Conservation (phyloP, 2,329 filamentous ascomycete genomes). For the Alternaria infectoria region DNA sequence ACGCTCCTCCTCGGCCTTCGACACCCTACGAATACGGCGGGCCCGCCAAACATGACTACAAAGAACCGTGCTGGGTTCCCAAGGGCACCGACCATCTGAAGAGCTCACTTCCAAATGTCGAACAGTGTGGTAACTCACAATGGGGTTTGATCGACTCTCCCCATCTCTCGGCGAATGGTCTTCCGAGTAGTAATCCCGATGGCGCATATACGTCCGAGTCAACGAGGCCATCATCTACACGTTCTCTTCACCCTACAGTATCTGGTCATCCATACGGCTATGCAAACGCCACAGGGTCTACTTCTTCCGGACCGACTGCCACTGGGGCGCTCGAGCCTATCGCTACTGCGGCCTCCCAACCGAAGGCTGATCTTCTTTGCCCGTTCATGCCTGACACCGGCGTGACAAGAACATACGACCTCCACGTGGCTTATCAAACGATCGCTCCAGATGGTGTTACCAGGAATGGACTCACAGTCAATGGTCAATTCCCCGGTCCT, state of each 20-base stretch:
- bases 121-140: slow-evolving; percentile 37
- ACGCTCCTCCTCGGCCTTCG: slow-evolving; percentile 25
- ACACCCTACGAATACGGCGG: slow-evolving; percentile 34
- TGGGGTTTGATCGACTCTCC: slow-evolving; percentile 39
- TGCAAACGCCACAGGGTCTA: slow-evolving; percentile 11
- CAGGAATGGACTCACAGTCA: slow-evolving; percentile 35
- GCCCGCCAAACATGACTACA: slow-evolving; percentile 22
- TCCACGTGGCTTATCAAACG: slow-evolving; percentile 35
- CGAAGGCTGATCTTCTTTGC: slow-evolving; percentile 18
- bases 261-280: slow-evolving; percentile 10
- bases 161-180: slow-evolving; percentile 27
- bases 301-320: slow-evolving; percentile 1
- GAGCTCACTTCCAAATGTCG: slow-evolving; percentile 25
- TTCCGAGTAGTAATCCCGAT: slow-evolving; percentile 18
- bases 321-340: neutral
- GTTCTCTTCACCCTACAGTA: slow-evolving; percentile 12
- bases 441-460: slow-evolving; percentile 40
- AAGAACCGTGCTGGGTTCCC: slow-evolving; percentile 36
- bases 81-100: slow-evolving; percentile 27
- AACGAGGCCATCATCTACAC: neutral
- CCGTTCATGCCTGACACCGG: slow-evolving; percentile 42
- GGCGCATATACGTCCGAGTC: neutral
- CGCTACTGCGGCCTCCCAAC: slow-evolving; percentile 5
- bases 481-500: slow-evolving; percentile 43
- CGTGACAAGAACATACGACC: slow-evolving; percentile 39